Base-by-base conservation (phyloP, 331 rosid genomes). In the Pyracantha coccinea region DNA sequence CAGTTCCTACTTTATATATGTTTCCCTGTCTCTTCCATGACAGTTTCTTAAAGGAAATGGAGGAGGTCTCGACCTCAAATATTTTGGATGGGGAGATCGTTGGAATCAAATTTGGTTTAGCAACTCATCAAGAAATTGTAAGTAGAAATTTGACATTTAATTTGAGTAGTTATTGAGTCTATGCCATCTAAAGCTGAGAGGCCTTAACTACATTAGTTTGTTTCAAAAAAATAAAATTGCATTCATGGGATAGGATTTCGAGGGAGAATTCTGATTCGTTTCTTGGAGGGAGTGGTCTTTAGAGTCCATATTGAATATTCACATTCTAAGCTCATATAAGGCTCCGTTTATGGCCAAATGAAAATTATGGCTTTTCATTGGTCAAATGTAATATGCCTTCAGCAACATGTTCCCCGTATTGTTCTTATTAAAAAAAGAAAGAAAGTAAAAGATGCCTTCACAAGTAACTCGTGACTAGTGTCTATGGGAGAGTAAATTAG, bases 41-140 rank as follows among this genome's bases (percentile, higher is more conserved):
- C 57, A 58, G 24, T 32, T 50, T 21, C 50, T 2, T 10, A 24
- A 38, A 76, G 66, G 59, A 78, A 23, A 85, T 85, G 93, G 96
- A 90, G 81, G 96, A 88, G 54, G 72, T 68, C 69, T 63, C 83
- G 15, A 63, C 82, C 33, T 75, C 91, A 60, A 68, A 77, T 53
- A 59, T 87, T 81, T 66, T 81, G 35, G 91, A 92, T n/a, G 96
- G 86, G 58, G 86, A 84, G 73, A 77, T 88, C 2, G 60, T 70
- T 61, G 92, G 96, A 7, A 88, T 92, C 78, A 78, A 66, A 66
- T 92, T 92, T 60, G 79, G 88, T 60, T 75, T 90, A 85, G 96
- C 97, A 70, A 88, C 86, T 24, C 86, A 74, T 57, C 82, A 82
- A 8, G 97, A 92, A 84, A 90, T 92, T 54, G 97, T 92, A 80